phyloP scores from a whole-genome alignment of 257 asterid genomes.

The Solanum pinnatisectum region DNA sequence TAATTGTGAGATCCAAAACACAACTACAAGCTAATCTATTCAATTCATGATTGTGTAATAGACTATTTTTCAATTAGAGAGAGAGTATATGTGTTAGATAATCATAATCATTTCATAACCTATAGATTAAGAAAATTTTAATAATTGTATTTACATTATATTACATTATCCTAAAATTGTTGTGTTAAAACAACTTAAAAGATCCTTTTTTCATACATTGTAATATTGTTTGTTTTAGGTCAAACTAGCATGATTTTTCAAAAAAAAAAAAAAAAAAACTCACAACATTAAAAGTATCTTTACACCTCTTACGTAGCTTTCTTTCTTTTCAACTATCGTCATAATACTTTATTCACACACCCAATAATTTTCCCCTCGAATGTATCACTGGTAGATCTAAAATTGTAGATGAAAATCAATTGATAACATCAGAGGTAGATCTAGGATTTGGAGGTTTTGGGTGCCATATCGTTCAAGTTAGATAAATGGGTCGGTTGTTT shows the following conservation, averaged over 20 bases:
- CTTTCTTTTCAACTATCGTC: background rate
- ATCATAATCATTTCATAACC: background rate
- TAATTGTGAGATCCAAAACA: no score
- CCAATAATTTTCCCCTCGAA: background rate
- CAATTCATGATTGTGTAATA: no score
- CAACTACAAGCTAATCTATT: no score
- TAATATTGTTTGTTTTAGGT: background rate
- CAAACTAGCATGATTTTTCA: background rate
- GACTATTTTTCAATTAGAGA: no score
- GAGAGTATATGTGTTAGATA: no score
- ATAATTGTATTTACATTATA: background rate
- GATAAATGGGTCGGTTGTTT: no score
- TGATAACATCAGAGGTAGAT: background rate
- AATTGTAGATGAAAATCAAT: background rate
- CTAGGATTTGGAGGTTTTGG: no score
- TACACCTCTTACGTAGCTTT: background rate
- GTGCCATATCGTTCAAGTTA: no score
- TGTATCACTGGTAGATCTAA: background rate
- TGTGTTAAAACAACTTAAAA: background rate
- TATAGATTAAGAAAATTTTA: background rate
- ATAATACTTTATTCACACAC: no score
- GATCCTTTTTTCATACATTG: background rate
- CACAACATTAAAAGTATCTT: background rate
- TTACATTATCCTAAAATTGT: background rate
- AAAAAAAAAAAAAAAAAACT: background rate